phyloP scores from a whole-genome alignment of 768 basidiomycete genomes.

The Hypholoma fasciculare region DNA sequence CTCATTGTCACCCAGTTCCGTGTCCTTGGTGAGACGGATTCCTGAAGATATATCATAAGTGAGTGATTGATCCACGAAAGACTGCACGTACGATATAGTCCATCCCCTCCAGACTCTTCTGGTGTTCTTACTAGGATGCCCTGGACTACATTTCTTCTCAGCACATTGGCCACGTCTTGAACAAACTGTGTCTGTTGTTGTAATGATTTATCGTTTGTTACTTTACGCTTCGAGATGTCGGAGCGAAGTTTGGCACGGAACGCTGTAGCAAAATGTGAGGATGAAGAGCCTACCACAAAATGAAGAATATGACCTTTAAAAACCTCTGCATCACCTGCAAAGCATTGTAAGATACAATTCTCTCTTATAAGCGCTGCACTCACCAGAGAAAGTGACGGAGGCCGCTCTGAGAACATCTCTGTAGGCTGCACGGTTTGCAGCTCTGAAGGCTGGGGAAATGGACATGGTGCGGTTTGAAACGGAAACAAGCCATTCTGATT shows the following conservation, averaged over 20 bases:
- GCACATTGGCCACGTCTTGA: conserved; percentile 69
- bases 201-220: conserved; percentile 47
- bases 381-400: conserved; percentile 65
- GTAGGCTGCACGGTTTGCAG: conserved; percentile 74
- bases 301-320: conserved; percentile 42
- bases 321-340: conserved; percentile 56
- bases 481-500: conserved; percentile 21
- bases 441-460: conserved; percentile 54
- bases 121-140: conserved; percentile 48
- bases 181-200: conserved; percentile 58
- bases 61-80: not conserved
- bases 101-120: conserved; percentile 28
- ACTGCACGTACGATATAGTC: conserved; percentile 56
- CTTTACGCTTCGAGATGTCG: conserved; percentile 44
- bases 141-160: conserved; percentile 87
- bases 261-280: conserved; percentile 42
- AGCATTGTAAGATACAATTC: not conserved
- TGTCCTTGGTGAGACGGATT: conserved; percentile 73
- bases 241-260: conserved; percentile 69
- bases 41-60: conserved; percentile 38
- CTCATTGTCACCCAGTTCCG: conserved; percentile 86
- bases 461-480: conserved; percentile 40
- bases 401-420: conserved; percentile 70
- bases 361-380: conserved; percentile 2
- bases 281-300: not conserved